Conservation (phyloP, 1,284 basidiomycete genomes). For the Rhizoctonia solani region DNA sequence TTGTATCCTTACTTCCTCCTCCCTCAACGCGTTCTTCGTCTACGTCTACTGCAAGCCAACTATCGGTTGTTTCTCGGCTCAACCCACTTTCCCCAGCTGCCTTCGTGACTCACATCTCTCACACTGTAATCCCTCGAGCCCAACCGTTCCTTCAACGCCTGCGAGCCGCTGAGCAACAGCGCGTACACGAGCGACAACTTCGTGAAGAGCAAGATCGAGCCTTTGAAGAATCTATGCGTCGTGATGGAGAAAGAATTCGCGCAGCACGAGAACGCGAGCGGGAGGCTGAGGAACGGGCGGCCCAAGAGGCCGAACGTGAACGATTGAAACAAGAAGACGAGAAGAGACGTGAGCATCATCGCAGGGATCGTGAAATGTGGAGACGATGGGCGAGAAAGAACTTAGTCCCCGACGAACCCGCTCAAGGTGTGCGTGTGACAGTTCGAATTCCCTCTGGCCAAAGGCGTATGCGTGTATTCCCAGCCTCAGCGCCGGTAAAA, state of each 20-base stretch:
- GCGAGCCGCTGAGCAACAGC: constrained; percentile 50
- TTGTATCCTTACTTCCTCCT: constrained; percentile 83
- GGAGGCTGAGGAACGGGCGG: constrained; percentile 43
- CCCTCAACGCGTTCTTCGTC: constrained; percentile 48
- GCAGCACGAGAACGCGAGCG: constrained; percentile 42
- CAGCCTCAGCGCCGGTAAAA: constrained; percentile 56
- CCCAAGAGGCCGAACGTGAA: constrained; percentile 50
- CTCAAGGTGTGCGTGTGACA: constrained; percentile 58
- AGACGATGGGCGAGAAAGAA: constrained; percentile 46
- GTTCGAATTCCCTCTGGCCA: constrained; percentile 69
- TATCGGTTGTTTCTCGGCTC: constrained; percentile 79
- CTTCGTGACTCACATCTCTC: constrained; percentile 67
- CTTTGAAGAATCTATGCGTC: constrained; percentile 64
- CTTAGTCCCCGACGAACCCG: constrained; percentile 35
- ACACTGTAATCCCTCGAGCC: constrained; percentile 77
- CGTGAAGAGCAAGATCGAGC: constrained; percentile 84
- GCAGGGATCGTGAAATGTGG: constrained; percentile 53
- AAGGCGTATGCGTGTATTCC: constrained; percentile 63
- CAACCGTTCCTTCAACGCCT: constrained; percentile 71
- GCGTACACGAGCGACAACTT: constrained; percentile 68
- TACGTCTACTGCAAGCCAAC: constrained; percentile 53
- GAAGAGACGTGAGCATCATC: constrained; percentile 45
- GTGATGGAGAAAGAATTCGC: constrained; percentile 71
- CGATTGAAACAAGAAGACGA: constrained; percentile 42
- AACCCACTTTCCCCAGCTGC: constrained; percentile 66